Percentiles rank a stretch among this genome's conserved stretches.
phyloP scores from a whole-genome alignment of 148 eudicot species.

The Rhododendron simsii region DNA sequence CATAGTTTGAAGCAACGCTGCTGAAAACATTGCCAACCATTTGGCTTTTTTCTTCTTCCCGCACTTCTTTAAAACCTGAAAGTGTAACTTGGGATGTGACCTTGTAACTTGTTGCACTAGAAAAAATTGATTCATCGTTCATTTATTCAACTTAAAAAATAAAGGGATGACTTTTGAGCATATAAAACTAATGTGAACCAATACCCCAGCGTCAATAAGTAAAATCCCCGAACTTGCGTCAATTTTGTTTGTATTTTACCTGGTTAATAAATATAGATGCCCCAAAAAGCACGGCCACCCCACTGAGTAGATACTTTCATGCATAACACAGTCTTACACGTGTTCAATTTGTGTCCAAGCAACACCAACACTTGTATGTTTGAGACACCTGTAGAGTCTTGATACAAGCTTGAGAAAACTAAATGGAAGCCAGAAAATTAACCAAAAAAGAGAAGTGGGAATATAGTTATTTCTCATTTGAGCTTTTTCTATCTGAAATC shows the following conservation, averaged over 20 bases:
- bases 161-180: not conserved
- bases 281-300: not conserved
- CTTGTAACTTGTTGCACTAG: not conserved
- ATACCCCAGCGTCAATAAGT: not conserved
- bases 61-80: slow-evolving; percentile 85
- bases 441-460: not conserved
- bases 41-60: slow-evolving; percentile 82
- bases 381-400: not conserved
- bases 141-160: not conserved
- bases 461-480: not conserved
- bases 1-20: slow-evolving; percentile 83
- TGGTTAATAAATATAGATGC: not conserved
- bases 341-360: not conserved
- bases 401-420: not conserved
- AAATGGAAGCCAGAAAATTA: not conserved
- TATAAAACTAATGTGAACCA: not conserved
- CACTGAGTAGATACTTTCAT: not conserved
- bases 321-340: not conserved
- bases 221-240: not conserved
- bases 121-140: not conserved
- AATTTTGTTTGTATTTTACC: not conserved
- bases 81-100: not conserved
- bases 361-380: not conserved
- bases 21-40: slow-evolving; percentile 91
- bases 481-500: not conserved